These are phyloP conservation scores for Aspergillus ochraceoroseus DNA, from an alignment of 2,329 filamentous ascomycete genomes.

Conservation along the genomic window DNA sequence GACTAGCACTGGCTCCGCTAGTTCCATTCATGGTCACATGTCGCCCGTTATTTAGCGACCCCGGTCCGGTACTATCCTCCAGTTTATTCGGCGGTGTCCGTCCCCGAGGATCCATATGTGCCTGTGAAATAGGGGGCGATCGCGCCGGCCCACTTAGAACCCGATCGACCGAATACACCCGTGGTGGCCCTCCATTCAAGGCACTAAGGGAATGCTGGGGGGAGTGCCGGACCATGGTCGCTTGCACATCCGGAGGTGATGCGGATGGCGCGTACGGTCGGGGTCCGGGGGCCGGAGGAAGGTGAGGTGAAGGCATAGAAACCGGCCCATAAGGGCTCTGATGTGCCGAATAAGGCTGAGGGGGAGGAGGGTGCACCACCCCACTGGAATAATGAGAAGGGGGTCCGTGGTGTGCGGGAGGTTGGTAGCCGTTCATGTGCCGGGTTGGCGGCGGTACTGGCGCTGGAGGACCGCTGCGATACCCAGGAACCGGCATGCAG, in stretches of 20 bases:
- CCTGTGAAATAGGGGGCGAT: constrained; percentile 36
- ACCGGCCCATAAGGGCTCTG: constrained; percentile 39
- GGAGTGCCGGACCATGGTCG: constrained; percentile 36
- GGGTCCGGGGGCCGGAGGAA: constrained; percentile 29
- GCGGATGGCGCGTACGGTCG: constrained; percentile 36
- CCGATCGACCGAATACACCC: constrained; percentile 39
- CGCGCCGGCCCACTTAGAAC: constrained; percentile 31
- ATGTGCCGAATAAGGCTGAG: constrained; percentile 36
- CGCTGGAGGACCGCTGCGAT: constrained; percentile 33
- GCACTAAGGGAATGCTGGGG: constrained; percentile 37
- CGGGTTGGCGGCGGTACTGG: constrained; percentile 50
- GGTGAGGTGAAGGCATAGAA: constrained; percentile 33
- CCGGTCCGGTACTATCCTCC: constrained; percentile 30
- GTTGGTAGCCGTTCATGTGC: constrained; percentile 49
- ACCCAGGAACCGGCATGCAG: constrained; percentile 32
- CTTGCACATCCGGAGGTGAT: constrained; percentile 38
- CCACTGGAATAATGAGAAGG: constrained; percentile 33
- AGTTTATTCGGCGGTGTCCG: constrained; percentile 30
- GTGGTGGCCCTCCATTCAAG: constrained; percentile 34
- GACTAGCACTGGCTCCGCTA: constrained; percentile 65
- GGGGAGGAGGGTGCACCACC: constrained; percentile 29
- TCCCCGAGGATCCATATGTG: constrained; percentile 34
- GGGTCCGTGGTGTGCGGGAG: constrained; percentile 31
- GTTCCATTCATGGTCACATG: constrained; percentile 28
- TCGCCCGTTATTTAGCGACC: constrained; percentile 27